Base-by-base conservation (phyloP, 495 filamentous ascomycete genomes). In the Astrothelium macrocarpum region DNA sequence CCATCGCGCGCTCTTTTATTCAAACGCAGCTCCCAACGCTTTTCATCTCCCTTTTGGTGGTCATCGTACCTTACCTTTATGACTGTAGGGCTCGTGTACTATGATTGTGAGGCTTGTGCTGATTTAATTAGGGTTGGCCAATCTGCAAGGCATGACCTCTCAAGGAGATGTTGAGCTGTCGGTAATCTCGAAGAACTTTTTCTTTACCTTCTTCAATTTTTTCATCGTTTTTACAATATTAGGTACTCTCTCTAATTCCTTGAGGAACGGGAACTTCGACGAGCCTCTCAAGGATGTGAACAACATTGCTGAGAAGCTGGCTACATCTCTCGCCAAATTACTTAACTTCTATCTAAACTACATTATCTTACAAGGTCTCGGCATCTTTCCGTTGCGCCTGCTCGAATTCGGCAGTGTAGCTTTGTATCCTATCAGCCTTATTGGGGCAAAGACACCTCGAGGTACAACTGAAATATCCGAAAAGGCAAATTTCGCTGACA, bases 141-240 rank as follows among this genome's bases (percentile, higher is more conserved):
- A 88, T 71, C 79, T 83, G 29, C 94, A 99, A 79, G 94, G 94
- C 64, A 91, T 96, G 87, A 87, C 94, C 60, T 97, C 94, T 0
- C 90, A 89, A 67, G 89, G 88, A 28, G 95, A 99, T 63, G 84
- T 97, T n/a, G 95, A 97, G 70, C 82, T 97, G 11, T 97, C 93
- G 9, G 79, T 91, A 45, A 91, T 97, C 71, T 95, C 90, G 63
- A 99, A 99, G 79, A 99, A 97, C 71, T 99, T 97, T 77, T 97
- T 97, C 81, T 99, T 97, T 75, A 90, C 88, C 34, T 99, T 99
- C 78, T 97, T 97, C 84, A 99, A 99, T 77, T 85, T 97, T 26
- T 99, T 99, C 77, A 79, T 97, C 60, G 81, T 97, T 53, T 97
- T 97, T 72, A 96, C 94, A 1, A 84, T 95, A 29, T 88, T 95